Evolutionary conservation across 495 filamentous ascomycete genomes (phyloP).

Genomic region (Beverwykella pulmonaria): DNA sequence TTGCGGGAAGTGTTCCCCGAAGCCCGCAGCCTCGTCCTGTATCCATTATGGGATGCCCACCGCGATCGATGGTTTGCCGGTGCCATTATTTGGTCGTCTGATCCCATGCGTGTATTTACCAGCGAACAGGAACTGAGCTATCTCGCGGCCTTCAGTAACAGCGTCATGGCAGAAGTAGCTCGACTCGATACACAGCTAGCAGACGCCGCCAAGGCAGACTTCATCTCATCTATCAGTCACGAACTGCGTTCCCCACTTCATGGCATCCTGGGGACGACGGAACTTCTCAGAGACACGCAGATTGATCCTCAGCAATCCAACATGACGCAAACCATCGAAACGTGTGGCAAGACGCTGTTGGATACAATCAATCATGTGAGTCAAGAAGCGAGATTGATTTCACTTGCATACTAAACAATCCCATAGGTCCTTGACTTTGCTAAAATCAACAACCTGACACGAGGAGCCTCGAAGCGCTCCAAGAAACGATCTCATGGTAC

Average conservation of each 20-base stretch:
- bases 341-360: constrained; percentile 72
- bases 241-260: constrained; percentile 79
- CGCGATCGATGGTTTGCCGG: constrained; percentile 70
- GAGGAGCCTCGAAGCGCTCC: constrained; percentile 43
- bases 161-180: constrained; percentile 62
- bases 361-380: constrained; percentile 76
- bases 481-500: constrained; percentile 21
- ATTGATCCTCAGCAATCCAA: constrained; percentile 59
- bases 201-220: constrained; percentile 65
- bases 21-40: constrained; percentile 59
- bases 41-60: constrained; percentile 72
- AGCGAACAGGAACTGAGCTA: constrained; percentile 58
- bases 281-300: constrained; percentile 64
- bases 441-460: constrained; percentile 61
- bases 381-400: not conserved
- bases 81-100: constrained; percentile 64
- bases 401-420: no score
- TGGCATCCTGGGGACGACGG: constrained; percentile 71
- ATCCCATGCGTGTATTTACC: constrained; percentile 51
- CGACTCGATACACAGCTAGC: constrained; percentile 54
- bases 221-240: constrained; percentile 74
- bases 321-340: constrained; percentile 72
- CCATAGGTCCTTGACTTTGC: constrained; percentile 61
- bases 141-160: constrained; percentile 62
- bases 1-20: constrained; percentile 48